Evolutionary conservation across 1,284 basidiomycete species (phyloP), one percentile per base, ranked within the genome.

Genomic region (Kwoniella shivajii): DNA sequence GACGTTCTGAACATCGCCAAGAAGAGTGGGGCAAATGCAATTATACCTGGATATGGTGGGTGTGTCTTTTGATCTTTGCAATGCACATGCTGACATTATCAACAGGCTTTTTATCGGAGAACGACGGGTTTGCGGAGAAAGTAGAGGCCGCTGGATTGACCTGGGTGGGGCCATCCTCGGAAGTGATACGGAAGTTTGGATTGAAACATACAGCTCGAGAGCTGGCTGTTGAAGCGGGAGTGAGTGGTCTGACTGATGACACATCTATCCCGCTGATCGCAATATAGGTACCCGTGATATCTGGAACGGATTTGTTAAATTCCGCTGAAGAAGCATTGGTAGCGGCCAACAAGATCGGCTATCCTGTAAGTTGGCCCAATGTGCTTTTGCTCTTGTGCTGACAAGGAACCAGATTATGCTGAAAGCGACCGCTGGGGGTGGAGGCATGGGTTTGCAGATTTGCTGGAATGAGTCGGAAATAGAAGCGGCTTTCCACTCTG

Each of bases 371-470:
- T 42, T 6, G 34, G 0, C 9, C 30, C 49, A 24, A 13, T 13
- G n/a, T 10, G 3, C 33, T 36, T 7, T 20, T 26, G 3, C 18
- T 20, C 31, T 37, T 18, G 11, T n/a, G 29, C 52, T 55, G 37
- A 56, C 24, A 27, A 18, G 31, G 2, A 6, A 36, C 27, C 36
- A 63, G 57, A 78, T 75, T 13, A 66, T 71, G 54, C 52, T 69
- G 49, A 89, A 89, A 71, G 83, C 86, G 5, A 85, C 84, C 0
- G 85, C 83, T 0, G 88, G 87, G 6, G 88, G 87, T 1, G 87
- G 88, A 2, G 88, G 88, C 0, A 85, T 87, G 82, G 87, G 87
- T 7, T 81, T 88, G 62, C 80, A 82, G 7, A 80, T 88, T 20
- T 87, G 85, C 68, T 57, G 79, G n/a, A 61, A 66, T 1, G 82